Percentiles rank a stretch among this genome's conserved stretches.
Conservation (phyloP, 2,329 filamentous ascomycete genomes). For the Talaromyces amestolkiae region DNA sequence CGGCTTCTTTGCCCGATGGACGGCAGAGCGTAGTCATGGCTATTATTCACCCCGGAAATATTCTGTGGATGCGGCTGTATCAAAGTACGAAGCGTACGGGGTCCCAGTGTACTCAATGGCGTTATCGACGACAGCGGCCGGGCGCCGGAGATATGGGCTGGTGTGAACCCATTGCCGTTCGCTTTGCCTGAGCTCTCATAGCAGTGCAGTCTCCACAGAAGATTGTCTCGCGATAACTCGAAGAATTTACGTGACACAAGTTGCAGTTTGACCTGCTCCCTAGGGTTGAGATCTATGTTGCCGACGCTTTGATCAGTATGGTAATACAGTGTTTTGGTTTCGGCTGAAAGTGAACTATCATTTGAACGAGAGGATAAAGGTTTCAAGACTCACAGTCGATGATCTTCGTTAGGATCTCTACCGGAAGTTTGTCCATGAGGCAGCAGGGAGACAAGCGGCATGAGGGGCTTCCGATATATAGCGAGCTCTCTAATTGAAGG, state of each 20-base stretch:
- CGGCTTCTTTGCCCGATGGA: constrained; percentile 31
- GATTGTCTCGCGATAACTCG: constrained; percentile 67
- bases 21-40: constrained; percentile 5
- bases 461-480: constrained; percentile 16
- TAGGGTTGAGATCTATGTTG: constrained; percentile 58
- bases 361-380: not conserved
- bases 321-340: not conserved
- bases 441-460: constrained; percentile 12
- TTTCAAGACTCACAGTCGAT: constrained; percentile 54
- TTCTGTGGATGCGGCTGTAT: constrained; percentile 30
- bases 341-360: not conserved
- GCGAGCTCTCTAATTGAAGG: constrained; percentile 1
- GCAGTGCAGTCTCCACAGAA: constrained; percentile 72
- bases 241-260: constrained; percentile 66
- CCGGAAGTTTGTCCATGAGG: constrained; percentile 57
- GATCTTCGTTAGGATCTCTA: constrained; percentile 64
- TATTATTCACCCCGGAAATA: not conserved
- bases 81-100: constrained; percentile 33
- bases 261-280: constrained; percentile 66
- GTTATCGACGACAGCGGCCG: constrained; percentile 45
- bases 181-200: constrained; percentile 70
- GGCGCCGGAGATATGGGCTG: constrained; percentile 41
- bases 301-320: not conserved
- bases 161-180: constrained; percentile 35
- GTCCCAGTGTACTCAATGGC: constrained; percentile 33